Percentiles rank a stretch among this genome's conserved stretches.
Conservation (phyloP, 345 rosid genomes). For the Eucalyptus melliodora region DNA sequence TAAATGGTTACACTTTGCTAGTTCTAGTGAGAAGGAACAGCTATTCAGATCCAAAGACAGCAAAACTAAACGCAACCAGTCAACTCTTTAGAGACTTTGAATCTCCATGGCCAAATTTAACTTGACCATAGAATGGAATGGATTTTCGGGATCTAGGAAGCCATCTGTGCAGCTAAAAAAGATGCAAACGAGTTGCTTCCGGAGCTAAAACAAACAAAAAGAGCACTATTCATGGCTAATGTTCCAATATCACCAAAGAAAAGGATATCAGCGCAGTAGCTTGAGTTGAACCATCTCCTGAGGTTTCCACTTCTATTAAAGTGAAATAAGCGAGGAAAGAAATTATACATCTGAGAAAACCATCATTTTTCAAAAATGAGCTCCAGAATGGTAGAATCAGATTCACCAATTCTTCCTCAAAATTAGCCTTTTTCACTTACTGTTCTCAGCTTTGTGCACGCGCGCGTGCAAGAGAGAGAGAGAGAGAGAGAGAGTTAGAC, state of each 20-base stretch:
- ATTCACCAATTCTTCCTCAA: neutral
- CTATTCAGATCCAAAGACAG: neutral
- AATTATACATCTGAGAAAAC: neutral
- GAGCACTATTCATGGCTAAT: neutral
- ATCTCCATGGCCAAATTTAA: neutral
- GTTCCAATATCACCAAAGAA: neutral
- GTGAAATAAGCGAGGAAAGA: neutral
- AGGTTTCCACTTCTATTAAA: neutral
- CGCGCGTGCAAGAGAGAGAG: neutral
- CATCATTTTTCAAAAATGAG: neutral
- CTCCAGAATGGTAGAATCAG: neutral
- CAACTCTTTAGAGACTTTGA: neutral
- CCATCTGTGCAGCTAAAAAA: neutral
- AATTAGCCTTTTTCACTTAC: neutral
- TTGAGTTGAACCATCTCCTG: neutral
- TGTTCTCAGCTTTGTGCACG: neutral
- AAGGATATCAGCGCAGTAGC: neutral
- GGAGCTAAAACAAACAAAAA: neutral
- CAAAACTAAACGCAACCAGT: neutral
- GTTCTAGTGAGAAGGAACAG: neutral
- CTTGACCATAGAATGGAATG: neutral
- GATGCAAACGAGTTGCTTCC: neutral
- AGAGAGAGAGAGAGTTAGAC: too few species aligned
- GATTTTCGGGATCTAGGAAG: neutral
- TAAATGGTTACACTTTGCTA: neutral